Conservation (phyloP, 2,329 filamentous ascomycete genomes). For the Zasmidium angulare region DNA sequence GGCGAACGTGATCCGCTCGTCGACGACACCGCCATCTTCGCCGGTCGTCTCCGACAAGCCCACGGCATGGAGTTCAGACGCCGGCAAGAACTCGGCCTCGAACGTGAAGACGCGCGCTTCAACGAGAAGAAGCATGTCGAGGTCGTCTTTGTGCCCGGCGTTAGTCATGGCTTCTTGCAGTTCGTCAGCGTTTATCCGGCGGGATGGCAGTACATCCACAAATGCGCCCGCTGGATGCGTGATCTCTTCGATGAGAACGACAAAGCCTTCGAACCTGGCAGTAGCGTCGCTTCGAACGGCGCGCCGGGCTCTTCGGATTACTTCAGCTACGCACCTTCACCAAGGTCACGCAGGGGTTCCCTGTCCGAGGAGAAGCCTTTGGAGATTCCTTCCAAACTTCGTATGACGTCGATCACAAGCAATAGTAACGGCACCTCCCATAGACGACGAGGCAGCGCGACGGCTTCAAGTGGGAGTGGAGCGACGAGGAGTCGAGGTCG, state of each 20-base stretch:
- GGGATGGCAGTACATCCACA: slow-evolving; percentile 82
- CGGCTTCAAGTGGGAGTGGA: slow-evolving; percentile 1
- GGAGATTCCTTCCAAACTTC: slow-evolving; percentile 64
- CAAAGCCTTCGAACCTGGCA: slow-evolving; percentile 35
- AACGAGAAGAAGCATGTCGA: slow-evolving; percentile 67
- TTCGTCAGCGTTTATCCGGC: slow-evolving; percentile 87
- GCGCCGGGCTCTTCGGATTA: slow-evolving; percentile 23
- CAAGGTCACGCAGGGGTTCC: slow-evolving; percentile 9
- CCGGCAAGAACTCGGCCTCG: slow-evolving; percentile 56
- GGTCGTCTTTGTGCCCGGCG: slow-evolving; percentile 80
- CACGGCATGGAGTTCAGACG: slow-evolving; percentile 61
- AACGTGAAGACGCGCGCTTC: slow-evolving; percentile 53
- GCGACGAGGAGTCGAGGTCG: slow-evolving; percentile 28
- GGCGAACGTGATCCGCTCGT: slow-evolving; percentile 94
- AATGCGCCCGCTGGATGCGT: slow-evolving; percentile 77
- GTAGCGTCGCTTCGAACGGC: slow-evolving; percentile 14
- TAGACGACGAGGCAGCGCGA: not conserved
- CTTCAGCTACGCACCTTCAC: slow-evolving; percentile 17
- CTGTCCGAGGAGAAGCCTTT: slow-evolving; percentile 76
- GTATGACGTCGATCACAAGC: slow-evolving; percentile 13
- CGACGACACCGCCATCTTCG: slow-evolving; percentile 96
- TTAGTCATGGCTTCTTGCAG: slow-evolving; percentile 91
- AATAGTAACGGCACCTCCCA: not conserved
- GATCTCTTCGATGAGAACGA: slow-evolving; percentile 64
- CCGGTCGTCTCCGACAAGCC: slow-evolving; percentile 79